A percentile compares a stretch with the other conserved stretches of the same genome.
Conservation (phyloP, 1,139 yeast species). For the Nakaseomyces bracarensis region DNA sequence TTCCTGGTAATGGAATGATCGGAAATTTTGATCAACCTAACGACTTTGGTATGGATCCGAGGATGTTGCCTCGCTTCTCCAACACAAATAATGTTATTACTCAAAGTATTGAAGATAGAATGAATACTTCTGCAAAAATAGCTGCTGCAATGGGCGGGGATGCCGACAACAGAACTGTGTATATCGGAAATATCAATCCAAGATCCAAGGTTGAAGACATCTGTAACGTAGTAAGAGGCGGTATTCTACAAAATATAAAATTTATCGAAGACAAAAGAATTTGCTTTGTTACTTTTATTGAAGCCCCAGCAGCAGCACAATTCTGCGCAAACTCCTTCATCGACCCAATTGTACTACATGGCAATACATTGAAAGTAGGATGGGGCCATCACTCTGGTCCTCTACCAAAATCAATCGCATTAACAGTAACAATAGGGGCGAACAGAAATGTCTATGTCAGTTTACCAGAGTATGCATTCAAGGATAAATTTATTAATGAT, state of each 20-base stretch:
- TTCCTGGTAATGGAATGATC: slow-evolving; percentile 3
- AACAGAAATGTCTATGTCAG: slow-evolving; percentile 77
- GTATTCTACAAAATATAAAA: slow-evolving; percentile 61
- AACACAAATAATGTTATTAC: slow-evolving; percentile 22
- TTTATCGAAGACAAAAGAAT: slow-evolving; percentile 75
- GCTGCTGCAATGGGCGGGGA: slow-evolving; percentile 73
- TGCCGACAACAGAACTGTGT: slow-evolving; percentile 70
- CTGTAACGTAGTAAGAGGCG: slow-evolving; percentile 79
- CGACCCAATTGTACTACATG: slow-evolving; percentile 68
- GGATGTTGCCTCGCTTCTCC: neutral
- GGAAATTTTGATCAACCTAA: slow-evolving; percentile 1
- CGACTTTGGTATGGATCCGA: slow-evolving; percentile 1
- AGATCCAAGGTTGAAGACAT: slow-evolving; percentile 74
- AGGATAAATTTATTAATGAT: slow-evolving; percentile 29
- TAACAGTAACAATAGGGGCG: slow-evolving; percentile 78
- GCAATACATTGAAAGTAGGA: slow-evolving; percentile 66
- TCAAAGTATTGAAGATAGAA: slow-evolving; percentile 47
- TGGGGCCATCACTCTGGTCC: slow-evolving; percentile 85
- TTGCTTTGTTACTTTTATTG: slow-evolving; percentile 70
- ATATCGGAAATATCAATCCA: slow-evolving; percentile 67
- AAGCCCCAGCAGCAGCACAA: slow-evolving; percentile 75
- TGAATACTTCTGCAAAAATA: slow-evolving; percentile 64
- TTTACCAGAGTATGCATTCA: slow-evolving; percentile 37
- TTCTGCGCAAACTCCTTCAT: slow-evolving; percentile 72
- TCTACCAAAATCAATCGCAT: slow-evolving; percentile 59